Evolutionary conservation across 768 basidiomycete genomes (phyloP).

Genomic region (Boletales sp.): DNA sequence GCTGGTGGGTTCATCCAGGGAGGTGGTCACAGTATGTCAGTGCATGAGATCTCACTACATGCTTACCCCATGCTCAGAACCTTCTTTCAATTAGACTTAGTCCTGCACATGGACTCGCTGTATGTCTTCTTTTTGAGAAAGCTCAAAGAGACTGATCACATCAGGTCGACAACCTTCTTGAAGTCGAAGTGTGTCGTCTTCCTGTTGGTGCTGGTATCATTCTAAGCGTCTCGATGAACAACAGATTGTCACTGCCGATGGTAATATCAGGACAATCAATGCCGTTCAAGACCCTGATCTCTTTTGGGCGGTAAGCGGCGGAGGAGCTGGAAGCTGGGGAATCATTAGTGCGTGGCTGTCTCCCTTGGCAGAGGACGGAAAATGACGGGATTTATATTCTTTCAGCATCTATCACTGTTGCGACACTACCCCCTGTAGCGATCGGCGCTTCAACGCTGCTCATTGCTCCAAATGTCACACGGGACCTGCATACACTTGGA

Average conservation of each 20-base stretch:
- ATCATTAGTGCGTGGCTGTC: constrained; percentile 31
- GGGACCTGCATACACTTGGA: constrained; percentile 8
- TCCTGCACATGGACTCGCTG: constrained; percentile 18
- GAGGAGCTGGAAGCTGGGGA: constrained; percentile 47
- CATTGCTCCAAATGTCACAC: constrained; percentile 9
- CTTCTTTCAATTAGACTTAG: background rate
- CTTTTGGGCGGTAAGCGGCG: too few relatives aligned
- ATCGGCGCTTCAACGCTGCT: constrained; percentile 6
- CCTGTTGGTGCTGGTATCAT: background rate
- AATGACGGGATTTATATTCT: background rate
- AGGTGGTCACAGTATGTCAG: constrained; percentile 29
- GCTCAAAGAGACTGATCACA: background rate
- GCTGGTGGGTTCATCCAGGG: constrained; percentile 46
- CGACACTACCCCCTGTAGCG: constrained; percentile 3
- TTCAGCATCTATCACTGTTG: constrained; percentile 17
- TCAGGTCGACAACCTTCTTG: constrained; percentile 45
- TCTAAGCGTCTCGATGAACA: background rate
- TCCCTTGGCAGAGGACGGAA: background rate
- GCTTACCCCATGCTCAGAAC: background rate
- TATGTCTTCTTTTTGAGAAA: background rate
- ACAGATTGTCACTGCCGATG: constrained; percentile 40
- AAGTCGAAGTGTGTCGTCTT: constrained; percentile 29
- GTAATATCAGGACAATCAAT: constrained; percentile 38
- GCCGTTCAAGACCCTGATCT: constrained; percentile 36
- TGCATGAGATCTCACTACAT: too few relatives aligned